Conservation (phyloP, 495 filamentous ascomycete species). For the Aspergillus indologenus region DNA sequence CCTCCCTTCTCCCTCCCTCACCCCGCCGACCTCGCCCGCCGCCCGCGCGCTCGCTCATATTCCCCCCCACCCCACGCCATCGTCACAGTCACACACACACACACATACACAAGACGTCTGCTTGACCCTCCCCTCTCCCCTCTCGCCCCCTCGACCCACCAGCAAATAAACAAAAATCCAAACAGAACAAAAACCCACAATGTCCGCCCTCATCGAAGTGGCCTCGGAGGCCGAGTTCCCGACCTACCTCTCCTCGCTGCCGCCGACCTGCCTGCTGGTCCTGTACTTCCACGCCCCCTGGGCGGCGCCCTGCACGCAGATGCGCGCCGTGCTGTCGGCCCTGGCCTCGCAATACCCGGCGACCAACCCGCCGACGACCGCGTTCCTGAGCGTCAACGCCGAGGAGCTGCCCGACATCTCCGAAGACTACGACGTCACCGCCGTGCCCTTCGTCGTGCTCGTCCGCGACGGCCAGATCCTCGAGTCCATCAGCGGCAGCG, state of each 20-base stretch:
- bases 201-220: constrained; percentile 76
- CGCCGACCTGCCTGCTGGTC: constrained; percentile 66
- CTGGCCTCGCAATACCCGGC: constrained; percentile 79
- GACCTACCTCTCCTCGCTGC: constrained; percentile 58
- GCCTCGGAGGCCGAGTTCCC: constrained; percentile 65
- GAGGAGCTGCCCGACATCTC: constrained; percentile 85
- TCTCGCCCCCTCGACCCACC: constrained; percentile 10
- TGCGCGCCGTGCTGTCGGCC: constrained; percentile 79
- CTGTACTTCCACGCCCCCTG: constrained; percentile 94
- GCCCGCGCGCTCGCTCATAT: neutral
- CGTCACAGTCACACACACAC: constrained; percentile 10
- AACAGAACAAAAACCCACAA: constrained; percentile 28
- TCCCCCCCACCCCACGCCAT: neutral
- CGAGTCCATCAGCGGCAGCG: constrained; percentile 82
- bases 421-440: constrained; percentile 86
- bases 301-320: constrained; percentile 94
- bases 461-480: constrained; percentile 66
- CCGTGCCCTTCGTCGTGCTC: constrained; percentile 88
- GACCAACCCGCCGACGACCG: constrained; percentile 59
- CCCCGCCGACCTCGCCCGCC: neutral
- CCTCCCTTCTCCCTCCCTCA: too few species aligned
- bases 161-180: neutral
- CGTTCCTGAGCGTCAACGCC: constrained; percentile 85
- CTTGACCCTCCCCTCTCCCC: constrained; percentile 3
- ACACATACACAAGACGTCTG: neutral